Percentiles rank a stretch among this genome's conserved stretches.
Conservation (phyloP, 2,329 filamentous ascomycete species). For the Elsinoe fawcettii region DNA sequence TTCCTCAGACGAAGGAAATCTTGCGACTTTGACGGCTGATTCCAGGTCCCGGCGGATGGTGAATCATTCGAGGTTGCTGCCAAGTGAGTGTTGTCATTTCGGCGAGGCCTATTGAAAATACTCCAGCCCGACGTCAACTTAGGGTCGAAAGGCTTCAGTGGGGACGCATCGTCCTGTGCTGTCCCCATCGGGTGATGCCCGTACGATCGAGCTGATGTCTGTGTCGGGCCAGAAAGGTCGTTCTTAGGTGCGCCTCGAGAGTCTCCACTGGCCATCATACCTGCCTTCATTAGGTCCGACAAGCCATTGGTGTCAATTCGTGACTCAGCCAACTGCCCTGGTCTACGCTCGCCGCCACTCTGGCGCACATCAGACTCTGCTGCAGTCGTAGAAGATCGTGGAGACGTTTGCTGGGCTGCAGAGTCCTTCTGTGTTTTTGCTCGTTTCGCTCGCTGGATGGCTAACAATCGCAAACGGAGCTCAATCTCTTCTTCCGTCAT, state of each 20-base stretch:
- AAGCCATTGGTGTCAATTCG: not conserved
- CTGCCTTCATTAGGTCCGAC: constrained; percentile 4
- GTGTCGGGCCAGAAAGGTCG: not conserved
- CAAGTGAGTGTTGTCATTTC: not conserved
- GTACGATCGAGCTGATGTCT: not conserved
- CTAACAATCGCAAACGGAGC: not conserved
- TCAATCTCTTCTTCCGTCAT: constrained; percentile 10
- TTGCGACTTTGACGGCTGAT: not conserved
- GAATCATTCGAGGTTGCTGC: not conserved
- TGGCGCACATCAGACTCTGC: not conserved
- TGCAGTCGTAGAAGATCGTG: not conserved
- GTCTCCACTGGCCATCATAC: constrained; percentile 3
- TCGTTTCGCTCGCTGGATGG: not conserved
- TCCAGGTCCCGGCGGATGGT: not conserved
- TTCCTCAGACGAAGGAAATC: not conserved
- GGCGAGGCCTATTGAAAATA: constrained; percentile 8
- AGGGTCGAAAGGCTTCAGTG: constrained; percentile 13
- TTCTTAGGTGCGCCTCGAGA: not conserved
- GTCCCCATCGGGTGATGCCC: not conserved
- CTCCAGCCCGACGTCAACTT: constrained; percentile 15
- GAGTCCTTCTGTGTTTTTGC: not conserved
- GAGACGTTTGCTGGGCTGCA: not conserved
- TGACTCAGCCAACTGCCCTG: not conserved
- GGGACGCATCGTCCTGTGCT: not conserved
- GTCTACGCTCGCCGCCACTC: too few species aligned